Base-by-base conservation (phyloP, 345 rosid species). In the Citrus trifoliata region DNA sequence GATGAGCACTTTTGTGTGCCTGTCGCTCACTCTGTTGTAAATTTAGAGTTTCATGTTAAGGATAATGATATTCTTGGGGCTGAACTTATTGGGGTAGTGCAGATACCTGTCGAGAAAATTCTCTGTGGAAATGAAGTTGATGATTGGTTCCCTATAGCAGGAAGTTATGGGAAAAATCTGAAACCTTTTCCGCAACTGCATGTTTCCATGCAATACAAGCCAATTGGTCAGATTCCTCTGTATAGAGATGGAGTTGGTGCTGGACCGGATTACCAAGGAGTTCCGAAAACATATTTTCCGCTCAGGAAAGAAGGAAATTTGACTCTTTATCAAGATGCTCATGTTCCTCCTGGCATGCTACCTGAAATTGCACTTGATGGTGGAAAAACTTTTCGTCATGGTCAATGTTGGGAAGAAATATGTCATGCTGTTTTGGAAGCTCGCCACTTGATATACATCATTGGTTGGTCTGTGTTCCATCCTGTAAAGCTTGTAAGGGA, bases 321-420 rank as follows among this genome's bases (percentile, higher is more conserved):
- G 60, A 92, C 93, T n/a, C 89, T 88, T 28, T 90, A 92, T 79
- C 93, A 90, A 76, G 95, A 90, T 80, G 95, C 95, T 60, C 95
- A 92, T 63, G 83, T 90, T 16, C 91, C 92, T 33, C 82, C 83
- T 9, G 71, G 58, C 33, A 51, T 73, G 81, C 83, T 87, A 5
- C 93, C 95, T 21, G 86, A 87, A 78, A 88, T 92, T 73, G 40
- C 58, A n/a, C 93, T 92, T 35, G 92, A 90, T 38, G 86, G 70
- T 61, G 91, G 93, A 63, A 87, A 82, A 65, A 72, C 76, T 75
- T 92, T 62, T 78, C 76, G 78, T 86, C 93, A 88, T 21, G 83
- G 84, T 76, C 83, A 79, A 66, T 92, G 95, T 22, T 92, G 93
- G 93, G 92, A 90, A 81, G 95, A 92, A 48, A 90, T 92, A 68